Evolutionary conservation across 202 grass and related monocot species (phyloP).

Genomic region (Setaria viridis): DNA sequence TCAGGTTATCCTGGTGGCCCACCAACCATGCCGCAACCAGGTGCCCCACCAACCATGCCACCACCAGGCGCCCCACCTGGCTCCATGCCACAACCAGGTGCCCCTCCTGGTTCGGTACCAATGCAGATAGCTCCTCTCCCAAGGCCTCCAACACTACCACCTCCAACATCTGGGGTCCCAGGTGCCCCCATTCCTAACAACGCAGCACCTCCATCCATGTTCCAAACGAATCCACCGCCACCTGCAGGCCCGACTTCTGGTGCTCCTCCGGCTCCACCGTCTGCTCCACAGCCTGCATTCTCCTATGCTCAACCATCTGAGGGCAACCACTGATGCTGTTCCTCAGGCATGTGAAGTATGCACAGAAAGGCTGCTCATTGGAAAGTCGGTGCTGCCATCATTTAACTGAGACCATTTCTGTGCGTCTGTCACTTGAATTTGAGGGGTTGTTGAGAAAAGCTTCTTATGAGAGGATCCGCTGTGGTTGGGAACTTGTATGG

Average conservation of each 20-base stretch:
- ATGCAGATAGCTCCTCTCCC: constrained; percentile 67
- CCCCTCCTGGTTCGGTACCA: constrained; percentile 56
- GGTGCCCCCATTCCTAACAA: constrained; percentile 46
- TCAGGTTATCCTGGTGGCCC: constrained; percentile 66
- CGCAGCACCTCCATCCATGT: constrained; percentile 53
- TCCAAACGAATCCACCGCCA: constrained; percentile 54
- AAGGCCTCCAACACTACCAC: constrained; percentile 59
- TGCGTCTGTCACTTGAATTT: constrained; percentile 19
- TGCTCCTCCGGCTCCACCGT: constrained; percentile 34
- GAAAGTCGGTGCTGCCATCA: constrained; percentile 5
- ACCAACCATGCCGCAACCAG: constrained; percentile 34
- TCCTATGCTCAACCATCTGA: constrained; percentile 54
- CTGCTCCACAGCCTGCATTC: constrained; percentile 47
- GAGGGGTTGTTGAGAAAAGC: constrained; percentile 22
- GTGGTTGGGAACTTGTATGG: not conserved
- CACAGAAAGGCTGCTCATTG: not conserved
- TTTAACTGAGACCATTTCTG: constrained; percentile 13
- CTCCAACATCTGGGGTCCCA: constrained; percentile 59
- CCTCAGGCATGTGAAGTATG: constrained; percentile 2
- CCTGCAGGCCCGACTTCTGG: constrained; percentile 50
- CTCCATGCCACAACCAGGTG: constrained; percentile 48
- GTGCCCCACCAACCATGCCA: constrained; percentile 50
- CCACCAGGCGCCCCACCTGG: constrained; percentile 46
- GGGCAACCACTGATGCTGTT: constrained; percentile 52
- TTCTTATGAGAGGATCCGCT: constrained; percentile 8